Percentiles rank a stretch among this genome's conserved stretches.
Conservation (phyloP, 257 asterid genomes). For the Rubia yunnanensis region DNA sequence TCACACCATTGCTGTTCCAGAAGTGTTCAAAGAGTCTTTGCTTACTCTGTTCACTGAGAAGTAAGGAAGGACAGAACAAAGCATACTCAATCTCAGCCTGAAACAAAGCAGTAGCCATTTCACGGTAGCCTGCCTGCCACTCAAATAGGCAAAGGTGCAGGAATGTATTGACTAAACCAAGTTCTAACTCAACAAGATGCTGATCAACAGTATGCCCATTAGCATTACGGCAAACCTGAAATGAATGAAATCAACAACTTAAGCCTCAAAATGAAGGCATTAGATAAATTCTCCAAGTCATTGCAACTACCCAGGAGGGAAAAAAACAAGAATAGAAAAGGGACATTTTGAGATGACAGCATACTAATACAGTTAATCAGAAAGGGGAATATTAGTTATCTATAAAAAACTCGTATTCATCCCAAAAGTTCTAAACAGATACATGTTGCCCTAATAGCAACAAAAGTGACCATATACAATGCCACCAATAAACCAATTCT, state of each 20-base stretch:
- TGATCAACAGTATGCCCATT: slow-evolving; percentile 40
- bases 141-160: slow-evolving; percentile 82
- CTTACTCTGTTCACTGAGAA: slow-evolving; percentile 78
- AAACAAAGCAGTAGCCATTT: slow-evolving; percentile 88
- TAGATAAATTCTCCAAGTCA: not conserved
- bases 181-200: slow-evolving; percentile 47
- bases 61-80: slow-evolving; percentile 75
- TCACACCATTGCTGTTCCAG: slow-evolving; percentile 84
- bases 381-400: not conserved
- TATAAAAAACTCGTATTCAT: too few relatives aligned
- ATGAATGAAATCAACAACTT: slow-evolving; percentile 18
- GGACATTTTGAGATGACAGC: not conserved
- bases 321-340: not conserved
- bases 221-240: slow-evolving; percentile 51
- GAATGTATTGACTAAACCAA: slow-evolving; percentile 71
- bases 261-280: slow-evolving; percentile 14
- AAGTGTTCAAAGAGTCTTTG: slow-evolving; percentile 83
- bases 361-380: not conserved
- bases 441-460: not conserved
- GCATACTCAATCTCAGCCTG: slow-evolving; percentile 89
- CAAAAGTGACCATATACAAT: not conserved
- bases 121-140: slow-evolving; percentile 95
- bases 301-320: not conserved
- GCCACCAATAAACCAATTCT: not conserved
- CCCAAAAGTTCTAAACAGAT: not conserved